Evolutionary conservation across 2,329 filamentous ascomycete genomes (phyloP), one percentile per base, ranked within the genome.

Genomic region (Xylariaceae sp.): DNA sequence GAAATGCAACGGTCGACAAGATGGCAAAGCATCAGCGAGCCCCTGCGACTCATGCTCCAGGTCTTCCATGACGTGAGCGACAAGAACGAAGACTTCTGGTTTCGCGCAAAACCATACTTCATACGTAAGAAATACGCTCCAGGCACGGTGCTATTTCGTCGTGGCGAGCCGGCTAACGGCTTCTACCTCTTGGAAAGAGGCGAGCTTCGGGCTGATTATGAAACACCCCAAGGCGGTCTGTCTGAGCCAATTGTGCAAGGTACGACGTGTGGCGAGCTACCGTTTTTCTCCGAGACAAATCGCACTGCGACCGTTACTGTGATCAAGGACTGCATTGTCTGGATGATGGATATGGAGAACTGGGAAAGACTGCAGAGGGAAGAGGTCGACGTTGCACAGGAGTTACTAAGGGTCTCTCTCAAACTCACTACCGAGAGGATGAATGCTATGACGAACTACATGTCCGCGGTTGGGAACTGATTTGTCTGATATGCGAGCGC

Each of bases 31-130:
- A 96, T 97, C 72, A 90, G 90, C 63, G 92, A 97, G 70, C 95
- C 95, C 0, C 83, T 98, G 7, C 89, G 91, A 1, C 85, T 99
- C 45, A 91, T 99, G 73, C 82, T 99, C 20, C 93, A 97, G 71
- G 91, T 95, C n/a, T 98, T 99, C 76, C 89, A 95, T 69, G 90
- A 91, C 44, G 79, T 97, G 12, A 96, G 90, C 49, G 79, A 86
- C 50, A 87, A 90, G 72, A 95, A 93, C 68, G 92, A 96, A 72
- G 93, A 97, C 73, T 98, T 98, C 71, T 99, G 95, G 95, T 93
- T 93, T 73, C 85, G 85, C 1, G 88, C 87, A 0, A 85, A 85
- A 3, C 79, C 83, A 0, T 98, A 89, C 75, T 97, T 99, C 69
- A 75, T 78, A 40, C 84, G 85, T 44, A 84, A 84, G 59, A 84